phyloP scores from a whole-genome alignment of 2,329 filamentous ascomycete species.

The Cordyceps pruinosa region DNA sequence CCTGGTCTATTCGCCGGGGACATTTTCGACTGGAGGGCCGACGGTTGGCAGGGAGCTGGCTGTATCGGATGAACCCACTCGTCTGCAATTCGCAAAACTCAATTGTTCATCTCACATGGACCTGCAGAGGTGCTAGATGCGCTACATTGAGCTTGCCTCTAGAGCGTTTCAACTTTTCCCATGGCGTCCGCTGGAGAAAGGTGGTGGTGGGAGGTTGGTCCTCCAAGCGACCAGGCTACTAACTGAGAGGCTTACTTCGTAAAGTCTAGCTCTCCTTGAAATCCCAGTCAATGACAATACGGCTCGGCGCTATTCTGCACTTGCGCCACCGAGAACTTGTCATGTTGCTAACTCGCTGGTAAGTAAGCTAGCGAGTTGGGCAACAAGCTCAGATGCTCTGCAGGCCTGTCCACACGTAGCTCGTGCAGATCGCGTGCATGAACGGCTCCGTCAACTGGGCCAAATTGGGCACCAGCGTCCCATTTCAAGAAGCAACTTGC shows the following conservation, averaged over 20 bases:
- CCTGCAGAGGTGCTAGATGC: background rate
- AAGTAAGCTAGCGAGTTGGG: background rate
- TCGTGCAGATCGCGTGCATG: slow-evolving; percentile 2
- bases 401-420: background rate
- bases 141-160: background rate
- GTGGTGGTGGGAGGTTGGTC: background rate
- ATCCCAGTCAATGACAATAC: too few relatives aligned
- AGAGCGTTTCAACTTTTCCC: background rate
- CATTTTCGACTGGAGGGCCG: too few relatives aligned
- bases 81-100: background rate
- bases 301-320: background rate
- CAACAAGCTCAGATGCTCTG: background rate
- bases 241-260: too few relatives aligned
- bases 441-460: background rate
- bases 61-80: background rate
- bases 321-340: background rate
- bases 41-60: background rate
- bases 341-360: too few relatives aligned
- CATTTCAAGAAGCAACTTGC: background rate
- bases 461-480: background rate
- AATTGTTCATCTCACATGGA: background rate
- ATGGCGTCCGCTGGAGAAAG: background rate
- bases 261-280: too few relatives aligned
- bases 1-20: too few relatives aligned
- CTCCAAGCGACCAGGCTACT: too few relatives aligned